A percentile compares a stretch with the other conserved stretches of the same genome.
These are phyloP conservation scores for Cladosporium phlei DNA, from an alignment of 2,329 filamentous ascomycete genomes.

Conservation along the genomic window DNA sequence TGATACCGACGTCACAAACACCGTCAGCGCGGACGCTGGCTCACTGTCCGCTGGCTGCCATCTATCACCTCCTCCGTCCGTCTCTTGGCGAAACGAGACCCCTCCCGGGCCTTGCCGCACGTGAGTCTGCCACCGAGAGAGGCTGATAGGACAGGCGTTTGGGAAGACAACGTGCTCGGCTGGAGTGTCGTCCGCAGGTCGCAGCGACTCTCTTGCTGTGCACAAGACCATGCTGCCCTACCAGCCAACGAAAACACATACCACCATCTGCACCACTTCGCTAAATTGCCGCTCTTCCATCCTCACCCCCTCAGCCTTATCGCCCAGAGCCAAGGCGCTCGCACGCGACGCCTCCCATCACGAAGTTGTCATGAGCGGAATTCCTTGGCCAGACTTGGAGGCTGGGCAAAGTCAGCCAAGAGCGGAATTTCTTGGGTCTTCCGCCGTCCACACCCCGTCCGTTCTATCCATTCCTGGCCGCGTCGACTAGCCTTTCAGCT, in stretches of 20 bases:
- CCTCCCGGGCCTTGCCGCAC: constrained; percentile 4
- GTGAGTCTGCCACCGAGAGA: neutral
- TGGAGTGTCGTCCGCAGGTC: too few species aligned
- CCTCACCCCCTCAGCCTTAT: constrained; percentile 1
- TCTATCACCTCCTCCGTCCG: neutral
- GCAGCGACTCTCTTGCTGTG: too few species aligned
- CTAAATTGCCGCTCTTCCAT: too few species aligned
- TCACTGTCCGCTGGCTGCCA: neutral
- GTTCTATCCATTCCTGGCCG: neutral
- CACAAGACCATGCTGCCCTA: too few species aligned
- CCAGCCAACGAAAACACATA: too few species aligned
- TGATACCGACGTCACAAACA: too few species aligned
- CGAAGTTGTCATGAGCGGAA: neutral
- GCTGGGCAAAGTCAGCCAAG: constrained; percentile 11
- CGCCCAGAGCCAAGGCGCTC: constrained; percentile 3
- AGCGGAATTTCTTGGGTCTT: constrained; percentile 2
- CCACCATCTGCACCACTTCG: too few species aligned
- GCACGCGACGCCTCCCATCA: neutral
- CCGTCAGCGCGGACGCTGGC: too few species aligned
- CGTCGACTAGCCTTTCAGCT: neutral
- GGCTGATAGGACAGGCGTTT: too few species aligned
- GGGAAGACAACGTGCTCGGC: constrained; percentile 6
- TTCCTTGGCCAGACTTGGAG: neutral
- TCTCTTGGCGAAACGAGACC: constrained; percentile 3
- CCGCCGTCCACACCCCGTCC: neutral